These are phyloP conservation scores for Megacollybia marginata DNA, from an alignment of 768 basidiomycete genomes.

Conservation along the genomic window DNA sequence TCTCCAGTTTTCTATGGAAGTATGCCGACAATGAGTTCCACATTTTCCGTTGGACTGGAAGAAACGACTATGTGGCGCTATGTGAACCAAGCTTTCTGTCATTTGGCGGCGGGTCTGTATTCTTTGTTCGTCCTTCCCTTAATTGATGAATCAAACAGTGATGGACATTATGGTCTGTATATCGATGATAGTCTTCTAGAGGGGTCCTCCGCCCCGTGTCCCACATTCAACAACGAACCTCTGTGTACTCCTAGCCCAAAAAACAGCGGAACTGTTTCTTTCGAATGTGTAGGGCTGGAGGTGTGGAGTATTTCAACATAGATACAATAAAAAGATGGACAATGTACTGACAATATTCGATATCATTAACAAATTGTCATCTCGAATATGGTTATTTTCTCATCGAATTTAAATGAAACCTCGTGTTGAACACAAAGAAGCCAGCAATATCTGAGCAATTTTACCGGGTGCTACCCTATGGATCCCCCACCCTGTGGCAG, in stretches of 20 bases:
- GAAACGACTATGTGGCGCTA: constrained; percentile 84
- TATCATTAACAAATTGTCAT: too few species aligned
- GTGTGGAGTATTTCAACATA: constrained; percentile 74
- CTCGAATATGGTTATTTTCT: too few species aligned
- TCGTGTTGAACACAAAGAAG: too few species aligned
- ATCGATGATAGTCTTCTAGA: constrained; percentile 75
- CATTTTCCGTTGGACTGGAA: constrained; percentile 79
- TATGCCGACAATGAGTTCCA: constrained; percentile 41
- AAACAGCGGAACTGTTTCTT: constrained; percentile 48
- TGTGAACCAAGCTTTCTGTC: constrained; percentile 78
- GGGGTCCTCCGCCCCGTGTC: constrained; percentile 79
- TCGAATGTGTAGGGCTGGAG: constrained; percentile 89
- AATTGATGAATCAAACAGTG: constrained; percentile 33
- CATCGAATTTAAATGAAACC: too few species aligned
- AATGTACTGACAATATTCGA: too few species aligned
- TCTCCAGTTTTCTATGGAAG: constrained; percentile 69
- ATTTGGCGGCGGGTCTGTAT: constrained; percentile 84
- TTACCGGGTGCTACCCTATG: too few species aligned
- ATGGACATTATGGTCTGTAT: constrained; percentile 85
- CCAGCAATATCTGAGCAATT: too few species aligned
- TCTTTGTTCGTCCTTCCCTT: constrained; percentile 1
- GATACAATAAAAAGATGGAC: background rate
- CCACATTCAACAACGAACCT: constrained; percentile 83
- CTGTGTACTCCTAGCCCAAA: constrained; percentile 50
- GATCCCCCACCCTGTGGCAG: too few species aligned